phyloP scores from a whole-genome alignment of 805 yeast genomes.

The Kregervanrija pseudodelftensis region DNA sequence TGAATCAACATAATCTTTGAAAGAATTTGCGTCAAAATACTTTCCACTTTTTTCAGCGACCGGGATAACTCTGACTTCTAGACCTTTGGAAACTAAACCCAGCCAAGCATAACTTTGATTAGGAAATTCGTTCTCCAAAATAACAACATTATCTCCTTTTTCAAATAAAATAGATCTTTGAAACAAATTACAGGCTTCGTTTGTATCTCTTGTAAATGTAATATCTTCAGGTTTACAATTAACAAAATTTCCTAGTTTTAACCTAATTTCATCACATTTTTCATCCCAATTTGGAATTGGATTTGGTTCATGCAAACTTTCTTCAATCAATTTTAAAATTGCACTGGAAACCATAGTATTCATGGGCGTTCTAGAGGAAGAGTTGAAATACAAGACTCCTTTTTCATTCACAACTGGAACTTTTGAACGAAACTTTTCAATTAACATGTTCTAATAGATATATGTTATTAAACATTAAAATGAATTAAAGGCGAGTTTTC shows the following conservation, averaged over 20 bases:
- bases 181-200: slow-evolving; percentile 5
- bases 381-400: neutral
- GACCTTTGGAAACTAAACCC: neutral
- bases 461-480: no score
- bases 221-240: slow-evolving; percentile 1
- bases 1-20: neutral
- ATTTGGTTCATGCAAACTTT: neutral
- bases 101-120: slow-evolving; percentile 3
- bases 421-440: neutral
- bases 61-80: slow-evolving; percentile 1
- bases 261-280: neutral
- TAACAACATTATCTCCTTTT: slow-evolving; percentile 5
- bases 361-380: neutral
- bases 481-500: no score
- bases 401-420: neutral
- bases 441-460: neutral
- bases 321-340: neutral
- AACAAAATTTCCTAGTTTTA: slow-evolving; percentile 1
- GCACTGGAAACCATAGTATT: neutral
- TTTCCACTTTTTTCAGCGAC: neutral
- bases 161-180: slow-evolving; percentile 3
- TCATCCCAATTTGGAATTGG: slow-evolving; percentile 3
- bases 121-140: slow-evolving; percentile 3
- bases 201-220: slow-evolving; percentile 7
- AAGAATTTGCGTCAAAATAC: neutral